Base-by-base conservation (phyloP, 768 basidiomycete genomes). In the Psilocybe sp. region DNA sequence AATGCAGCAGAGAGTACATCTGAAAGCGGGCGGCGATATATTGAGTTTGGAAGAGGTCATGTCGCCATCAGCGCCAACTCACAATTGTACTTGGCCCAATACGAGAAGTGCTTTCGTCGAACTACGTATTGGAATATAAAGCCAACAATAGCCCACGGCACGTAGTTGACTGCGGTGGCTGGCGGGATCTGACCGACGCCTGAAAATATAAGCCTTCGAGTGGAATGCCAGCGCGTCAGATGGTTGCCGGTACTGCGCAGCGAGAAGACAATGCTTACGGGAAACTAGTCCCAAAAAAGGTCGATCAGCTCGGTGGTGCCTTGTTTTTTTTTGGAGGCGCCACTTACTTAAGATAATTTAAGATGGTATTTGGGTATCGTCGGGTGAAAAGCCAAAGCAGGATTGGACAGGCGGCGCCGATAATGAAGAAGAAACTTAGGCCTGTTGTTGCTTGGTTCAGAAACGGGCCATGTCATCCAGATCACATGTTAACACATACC, bases 21-120 rank as follows among this genome's bases (percentile, higher is more conserved):
- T 87, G 41, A 33, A 33, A 46, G 13, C 40, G 28, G 11, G 45
- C 40, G 33, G 46, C 32, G 18, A 8, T 14, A 36, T 46, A 6
- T 44, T 1, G 19, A 28, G 13, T 28, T 28, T 7, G 4, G 36
- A 15, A 39, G 5, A 20, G 6, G 41, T 11, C 23, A 39, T 36
- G n/a, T 19, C 18, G n/a, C 4, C 41, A 46, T 13, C n/a, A 41
- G 13, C 33, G 12, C 5, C 8, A 3, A 61, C 72, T 56, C 53
- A 87, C 86, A 88, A 55, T 88, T 88, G 65, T 87, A 87, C 64
- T 89, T 88, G 15, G 85, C 79, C 87, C 85, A 88, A 69, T 81
- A 87, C 5, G 78, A 68, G 61, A 89, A 89, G 60, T 83, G 72
- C 53, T 77, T 77, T 65, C 82, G 70, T 54, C 87, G 75, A 34